Percentiles rank a stretch among this genome's conserved stretches.
Conservation (phyloP, 495 filamentous ascomycete genomes). For the Tuber calosporum region DNA sequence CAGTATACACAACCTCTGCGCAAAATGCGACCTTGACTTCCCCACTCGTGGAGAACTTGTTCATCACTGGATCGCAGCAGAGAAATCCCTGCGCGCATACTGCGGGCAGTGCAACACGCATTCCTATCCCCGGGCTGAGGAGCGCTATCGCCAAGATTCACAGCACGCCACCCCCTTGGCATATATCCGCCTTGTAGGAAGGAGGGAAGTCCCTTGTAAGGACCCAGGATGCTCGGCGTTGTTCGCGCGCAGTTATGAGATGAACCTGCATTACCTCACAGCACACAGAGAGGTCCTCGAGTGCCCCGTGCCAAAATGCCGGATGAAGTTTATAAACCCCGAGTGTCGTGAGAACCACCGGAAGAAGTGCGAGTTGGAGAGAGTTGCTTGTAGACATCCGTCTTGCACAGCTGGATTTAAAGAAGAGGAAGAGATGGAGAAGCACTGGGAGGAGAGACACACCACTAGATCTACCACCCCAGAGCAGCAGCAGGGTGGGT, state of each 20-base stretch:
- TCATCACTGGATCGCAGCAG: conserved; percentile 17
- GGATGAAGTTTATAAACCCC: conserved; percentile 19
- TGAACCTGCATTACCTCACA: conserved; percentile 19
- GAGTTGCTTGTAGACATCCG: background rate
- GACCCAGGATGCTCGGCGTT: conserved; percentile 18
- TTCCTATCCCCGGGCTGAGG: conserved; percentile 11
- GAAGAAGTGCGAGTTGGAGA: conserved; percentile 15
- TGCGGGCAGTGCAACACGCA: conserved; percentile 24
- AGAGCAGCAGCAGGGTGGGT: background rate
- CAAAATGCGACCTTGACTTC: conserved; percentile 21
- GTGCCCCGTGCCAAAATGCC: conserved; percentile 18
- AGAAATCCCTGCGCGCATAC: conserved; percentile 15
- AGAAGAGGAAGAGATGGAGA: conserved; percentile 20
- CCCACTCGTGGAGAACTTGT: conserved; percentile 17
- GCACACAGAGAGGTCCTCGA: conserved; percentile 19
- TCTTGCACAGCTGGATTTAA: conserved; percentile 24
- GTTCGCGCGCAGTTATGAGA: conserved; percentile 27
- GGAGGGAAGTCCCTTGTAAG: conserved; percentile 10
- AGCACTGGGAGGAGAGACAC: conserved; percentile 19
- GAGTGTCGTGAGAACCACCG: conserved; percentile 26
- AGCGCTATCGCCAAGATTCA: conserved; percentile 23
- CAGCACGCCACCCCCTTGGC: conserved; percentile 13
- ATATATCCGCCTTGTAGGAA: conserved; percentile 14
- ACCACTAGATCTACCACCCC: conserved; percentile 15
- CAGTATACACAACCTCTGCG: conserved; percentile 22